phyloP scores from a whole-genome alignment of 352 stramenopile genomes.

The Phytophthora uliginosa region DNA sequence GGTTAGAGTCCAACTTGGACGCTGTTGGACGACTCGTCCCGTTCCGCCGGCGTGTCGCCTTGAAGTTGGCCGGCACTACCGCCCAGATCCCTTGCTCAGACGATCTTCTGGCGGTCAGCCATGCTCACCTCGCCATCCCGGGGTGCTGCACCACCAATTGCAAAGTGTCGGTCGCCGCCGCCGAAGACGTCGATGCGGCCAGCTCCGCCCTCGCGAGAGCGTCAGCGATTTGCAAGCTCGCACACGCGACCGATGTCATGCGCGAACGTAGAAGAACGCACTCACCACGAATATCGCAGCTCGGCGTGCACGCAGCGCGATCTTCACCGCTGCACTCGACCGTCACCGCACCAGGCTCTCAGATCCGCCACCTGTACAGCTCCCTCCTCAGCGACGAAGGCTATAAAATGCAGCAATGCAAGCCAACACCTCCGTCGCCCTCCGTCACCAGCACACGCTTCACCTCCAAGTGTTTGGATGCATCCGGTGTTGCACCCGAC shows the following conservation, averaged over 20 bases:
- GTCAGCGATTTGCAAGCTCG: conserved; percentile 33
- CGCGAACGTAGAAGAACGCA: conserved; percentile 37
- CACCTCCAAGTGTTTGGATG: conserved; percentile 26
- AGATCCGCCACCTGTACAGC: not conserved
- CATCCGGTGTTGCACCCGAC: conserved; percentile 16
- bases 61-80: too few species aligned
- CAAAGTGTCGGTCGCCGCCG: conserved; percentile 2
- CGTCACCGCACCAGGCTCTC: not conserved
- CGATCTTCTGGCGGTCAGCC: not conserved
- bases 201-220: not conserved
- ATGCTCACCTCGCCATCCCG: not conserved
- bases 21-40: too few species aligned
- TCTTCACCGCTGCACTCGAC: not conserved
- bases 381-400: not conserved
- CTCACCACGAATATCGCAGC: conserved; percentile 25
- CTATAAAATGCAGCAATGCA: not conserved
- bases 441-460: not conserved
- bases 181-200: conserved; percentile 5
- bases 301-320: not conserved
- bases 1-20: too few species aligned
- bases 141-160: conserved; percentile 11
- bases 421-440: not conserved
- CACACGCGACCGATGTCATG: conserved; percentile 31
- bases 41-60: too few species aligned
- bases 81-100: not conserved